A percentile compares a stretch with the other conserved stretches of the same genome.
These are phyloP conservation scores for Nigrospora oryzae DNA, from an alignment of 2,329 filamentous ascomycete species.

Conservation along the genomic window DNA sequence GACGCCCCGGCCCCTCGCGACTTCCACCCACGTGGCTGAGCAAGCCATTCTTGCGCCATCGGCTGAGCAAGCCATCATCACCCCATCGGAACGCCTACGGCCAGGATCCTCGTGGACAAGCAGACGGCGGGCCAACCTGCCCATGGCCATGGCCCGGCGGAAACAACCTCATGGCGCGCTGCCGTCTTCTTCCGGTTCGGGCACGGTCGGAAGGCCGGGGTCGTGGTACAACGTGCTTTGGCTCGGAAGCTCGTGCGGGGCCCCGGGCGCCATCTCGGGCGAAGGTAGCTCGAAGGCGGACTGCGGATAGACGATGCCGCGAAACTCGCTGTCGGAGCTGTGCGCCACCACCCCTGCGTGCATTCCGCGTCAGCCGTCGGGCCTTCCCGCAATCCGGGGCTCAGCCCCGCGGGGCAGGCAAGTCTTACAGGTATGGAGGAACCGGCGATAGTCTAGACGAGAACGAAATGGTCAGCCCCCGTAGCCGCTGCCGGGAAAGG, in stretches of 20 bases:
- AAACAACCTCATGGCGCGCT: not conserved
- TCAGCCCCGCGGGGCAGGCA: too few relatives aligned
- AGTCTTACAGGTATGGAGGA: slow-evolving; percentile 28
- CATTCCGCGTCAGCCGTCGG: too few relatives aligned
- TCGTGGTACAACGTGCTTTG: slow-evolving; percentile 4
- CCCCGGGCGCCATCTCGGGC: slow-evolving; percentile 30
- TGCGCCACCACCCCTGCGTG: slow-evolving; percentile 30
- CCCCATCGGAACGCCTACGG: too few relatives aligned
- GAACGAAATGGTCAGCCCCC: slow-evolving; percentile 1
- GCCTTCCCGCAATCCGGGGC: too few relatives aligned
- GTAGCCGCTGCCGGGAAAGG: too few relatives aligned
- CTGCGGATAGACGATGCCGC: slow-evolving; percentile 34
- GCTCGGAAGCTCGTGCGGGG: slow-evolving; percentile 10
- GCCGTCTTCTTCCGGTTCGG: slow-evolving; percentile 5
- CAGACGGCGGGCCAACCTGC: too few relatives aligned
- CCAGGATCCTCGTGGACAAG: too few relatives aligned
- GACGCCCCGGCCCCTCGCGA: too few relatives aligned
- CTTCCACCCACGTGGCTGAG: too few relatives aligned
- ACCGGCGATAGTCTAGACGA: slow-evolving; percentile 32
- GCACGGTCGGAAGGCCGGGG: not conserved
- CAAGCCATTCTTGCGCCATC: too few relatives aligned
- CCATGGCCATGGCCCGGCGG: too few relatives aligned
- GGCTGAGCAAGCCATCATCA: too few relatives aligned
- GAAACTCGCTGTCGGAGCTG: slow-evolving; percentile 35
- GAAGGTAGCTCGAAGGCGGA: slow-evolving; percentile 38